phyloP scores from a whole-genome alignment of 495 filamentous ascomycete genomes.

The Achaetomiella virescens region DNA sequence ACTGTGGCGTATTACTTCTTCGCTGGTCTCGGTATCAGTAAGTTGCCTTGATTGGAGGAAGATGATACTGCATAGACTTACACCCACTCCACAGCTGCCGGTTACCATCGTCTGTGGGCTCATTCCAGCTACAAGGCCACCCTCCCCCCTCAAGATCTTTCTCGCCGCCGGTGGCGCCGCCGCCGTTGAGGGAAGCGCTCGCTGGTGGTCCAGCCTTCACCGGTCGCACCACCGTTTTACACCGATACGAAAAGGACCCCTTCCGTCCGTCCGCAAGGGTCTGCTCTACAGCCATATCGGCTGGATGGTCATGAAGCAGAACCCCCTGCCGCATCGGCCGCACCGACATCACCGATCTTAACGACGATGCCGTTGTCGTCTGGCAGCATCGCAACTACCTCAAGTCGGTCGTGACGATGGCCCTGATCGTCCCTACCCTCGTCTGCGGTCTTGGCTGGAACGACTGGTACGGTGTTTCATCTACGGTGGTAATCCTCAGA shows the following conservation, averaged over 20 bases:
- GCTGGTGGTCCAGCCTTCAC: constrained; percentile 97
- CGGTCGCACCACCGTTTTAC: constrained; percentile 96
- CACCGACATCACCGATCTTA: constrained; percentile 93
- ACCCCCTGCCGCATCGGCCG: constrained; percentile 89
- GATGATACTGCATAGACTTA: constrained; percentile 11
- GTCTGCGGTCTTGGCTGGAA: constrained; percentile 83
- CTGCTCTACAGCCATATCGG: constrained; percentile 90
- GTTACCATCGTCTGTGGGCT: constrained; percentile 90
- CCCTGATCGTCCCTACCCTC: constrained; percentile 72
- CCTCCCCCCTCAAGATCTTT: constrained; percentile 82
- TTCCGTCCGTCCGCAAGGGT: constrained; percentile 98
- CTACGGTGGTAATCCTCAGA: constrained; percentile 89
- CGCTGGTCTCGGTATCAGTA: constrained; percentile 85
- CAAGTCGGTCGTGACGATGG: constrained; percentile 82
- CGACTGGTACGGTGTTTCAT: constrained; percentile 86
- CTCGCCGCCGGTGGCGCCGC: constrained; percentile 88
- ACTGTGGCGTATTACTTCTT: constrained; percentile 86
- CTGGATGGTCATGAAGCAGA: constrained; percentile 91
- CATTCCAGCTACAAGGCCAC: constrained; percentile 92
- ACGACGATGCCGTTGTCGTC: constrained; percentile 87
- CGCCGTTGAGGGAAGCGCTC: constrained; percentile 90
- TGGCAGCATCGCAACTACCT: constrained; percentile 96
- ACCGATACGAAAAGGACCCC: constrained; percentile 99
- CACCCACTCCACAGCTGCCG: constrained; percentile 35
- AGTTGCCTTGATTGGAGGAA: constrained; percentile 17